Evolutionary conservation across 306 rosid genomes (phyloP).

Genomic region (Boehmeria nivea): DNA sequence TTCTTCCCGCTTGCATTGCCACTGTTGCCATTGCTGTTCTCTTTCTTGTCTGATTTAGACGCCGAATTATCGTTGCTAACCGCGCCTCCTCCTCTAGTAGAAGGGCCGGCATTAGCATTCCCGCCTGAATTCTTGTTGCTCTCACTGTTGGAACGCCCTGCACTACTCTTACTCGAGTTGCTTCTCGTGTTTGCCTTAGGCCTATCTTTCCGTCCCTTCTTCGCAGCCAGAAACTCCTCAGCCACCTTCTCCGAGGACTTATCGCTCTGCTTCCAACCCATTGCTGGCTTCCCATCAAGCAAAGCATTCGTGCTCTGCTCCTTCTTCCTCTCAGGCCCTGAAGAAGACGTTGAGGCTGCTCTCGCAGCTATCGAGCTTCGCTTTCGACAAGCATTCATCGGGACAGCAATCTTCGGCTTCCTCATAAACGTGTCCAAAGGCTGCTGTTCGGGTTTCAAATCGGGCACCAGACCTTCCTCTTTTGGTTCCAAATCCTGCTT

Average conservation of each 20-base stretch:
- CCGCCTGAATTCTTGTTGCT: constrained; percentile 13
- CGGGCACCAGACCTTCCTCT: not conserved
- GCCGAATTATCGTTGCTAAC: constrained; percentile 18
- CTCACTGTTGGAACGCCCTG: constrained; percentile 13
- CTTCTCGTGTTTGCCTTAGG: constrained; percentile 9
- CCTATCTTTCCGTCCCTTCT: constrained; percentile 24
- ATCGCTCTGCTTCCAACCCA: constrained; percentile 19
- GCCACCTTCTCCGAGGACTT: constrained; percentile 14
- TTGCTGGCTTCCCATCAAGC: constrained; percentile 16
- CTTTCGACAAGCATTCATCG: constrained; percentile 28
- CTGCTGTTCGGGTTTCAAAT: constrained; percentile 10
- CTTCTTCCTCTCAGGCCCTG: constrained; percentile 15
- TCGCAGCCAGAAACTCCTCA: constrained; percentile 13
- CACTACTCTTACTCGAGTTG: constrained; percentile 12
- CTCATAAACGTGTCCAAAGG: constrained; percentile 15
- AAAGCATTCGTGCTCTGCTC: constrained; percentile 8
- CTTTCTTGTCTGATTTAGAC: constrained; percentile 17
- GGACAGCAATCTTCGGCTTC: constrained; percentile 25
- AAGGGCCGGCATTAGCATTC: not conserved
- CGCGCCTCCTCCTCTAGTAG: constrained; percentile 7
- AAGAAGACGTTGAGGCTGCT: constrained; percentile 29
- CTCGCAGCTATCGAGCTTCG: constrained; percentile 31
- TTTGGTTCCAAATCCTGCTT: constrained; percentile 10
- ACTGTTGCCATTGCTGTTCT: constrained; percentile 12
- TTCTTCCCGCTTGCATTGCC: constrained; percentile 14